A percentile compares a stretch with the other conserved stretches of the same genome.
Conservation (phyloP, 1,284 basidiomycete species). For the Sporisorium scitamineum region DNA sequence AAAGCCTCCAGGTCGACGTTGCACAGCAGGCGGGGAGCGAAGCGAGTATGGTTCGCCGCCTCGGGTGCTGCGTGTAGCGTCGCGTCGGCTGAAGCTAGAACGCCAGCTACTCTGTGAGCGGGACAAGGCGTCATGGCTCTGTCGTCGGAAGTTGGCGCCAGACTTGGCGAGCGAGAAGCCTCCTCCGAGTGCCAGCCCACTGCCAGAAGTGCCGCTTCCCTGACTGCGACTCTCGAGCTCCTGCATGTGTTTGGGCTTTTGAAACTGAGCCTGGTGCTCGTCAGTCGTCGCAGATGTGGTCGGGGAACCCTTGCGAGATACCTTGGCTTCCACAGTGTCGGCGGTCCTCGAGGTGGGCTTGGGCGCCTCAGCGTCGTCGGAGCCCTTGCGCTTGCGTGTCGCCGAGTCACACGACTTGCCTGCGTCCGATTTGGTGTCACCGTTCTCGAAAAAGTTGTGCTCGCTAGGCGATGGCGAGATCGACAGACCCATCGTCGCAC, state of each 20-base stretch:
- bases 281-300: not conserved
- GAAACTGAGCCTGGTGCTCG: conserved; percentile 10
- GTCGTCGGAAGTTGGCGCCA: conserved; percentile 38
- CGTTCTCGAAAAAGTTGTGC: conserved; percentile 10
- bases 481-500: conserved; percentile 43
- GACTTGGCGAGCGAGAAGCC: conserved; percentile 50
- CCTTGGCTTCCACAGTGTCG: conserved; percentile 20
- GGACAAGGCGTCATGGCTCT: conserved; percentile 20
- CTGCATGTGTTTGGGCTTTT: conserved; percentile 42
- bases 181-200: conserved; percentile 43
- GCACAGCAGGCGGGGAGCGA: conserved; percentile 38
- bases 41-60: conserved; percentile 17
- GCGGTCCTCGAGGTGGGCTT: conserved; percentile 35
- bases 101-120: conserved; percentile 12
- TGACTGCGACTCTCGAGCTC: conserved; percentile 24
- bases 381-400: conserved; percentile 39
- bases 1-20: conserved; percentile 45
- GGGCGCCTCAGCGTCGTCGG: conserved; percentile 17
- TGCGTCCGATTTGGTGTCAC: conserved; percentile 17
- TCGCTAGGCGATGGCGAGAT: conserved; percentile 41
- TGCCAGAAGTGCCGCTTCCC: conserved; percentile 8
- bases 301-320: conserved; percentile 25
- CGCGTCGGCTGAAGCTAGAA: conserved; percentile 20
- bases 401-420: conserved; percentile 19
- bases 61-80: conserved; percentile 5